Conservation (phyloP, 2,329 filamentous ascomycete genomes). For the Beauveria australis region DNA sequence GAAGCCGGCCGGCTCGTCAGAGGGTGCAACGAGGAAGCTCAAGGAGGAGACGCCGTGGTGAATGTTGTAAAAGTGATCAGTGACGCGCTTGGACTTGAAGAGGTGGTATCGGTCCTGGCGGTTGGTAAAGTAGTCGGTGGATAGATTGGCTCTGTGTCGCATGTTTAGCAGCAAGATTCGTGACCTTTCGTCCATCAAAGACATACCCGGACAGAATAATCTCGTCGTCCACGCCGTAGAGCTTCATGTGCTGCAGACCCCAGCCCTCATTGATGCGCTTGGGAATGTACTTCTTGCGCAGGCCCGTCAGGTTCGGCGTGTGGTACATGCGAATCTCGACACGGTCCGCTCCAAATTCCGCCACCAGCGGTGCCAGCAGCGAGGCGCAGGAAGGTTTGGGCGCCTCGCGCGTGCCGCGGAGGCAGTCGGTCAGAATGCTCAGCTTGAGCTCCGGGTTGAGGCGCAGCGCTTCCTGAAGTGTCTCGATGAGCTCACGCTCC, state of each 20-base stretch:
- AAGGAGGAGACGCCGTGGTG: slow-evolving; percentile 71
- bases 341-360: slow-evolving; percentile 72
- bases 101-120: slow-evolving; percentile 92
- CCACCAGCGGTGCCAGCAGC: slow-evolving; percentile 72
- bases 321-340: slow-evolving; percentile 97
- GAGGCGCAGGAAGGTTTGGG: slow-evolving; percentile 83
- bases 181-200: not conserved
- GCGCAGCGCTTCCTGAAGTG: slow-evolving; percentile 65
- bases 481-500: slow-evolving; percentile 79
- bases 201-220: slow-evolving; percentile 82
- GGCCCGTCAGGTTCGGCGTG: slow-evolving; percentile 85
- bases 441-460: slow-evolving; percentile 69
- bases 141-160: slow-evolving; percentile 64
- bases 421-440: slow-evolving; percentile 83
- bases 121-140: slow-evolving; percentile 91
- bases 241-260: slow-evolving; percentile 98
- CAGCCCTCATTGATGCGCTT: slow-evolving; percentile 94
- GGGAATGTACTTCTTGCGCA: slow-evolving; percentile 76
- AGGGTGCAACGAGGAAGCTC: slow-evolving; percentile 70
- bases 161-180: slow-evolving; percentile 13
- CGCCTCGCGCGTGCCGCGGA: slow-evolving; percentile 85
- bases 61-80: slow-evolving; percentile 73
- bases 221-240: slow-evolving; percentile 92
- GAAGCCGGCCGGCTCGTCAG: slow-evolving; percentile 47
- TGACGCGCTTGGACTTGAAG: slow-evolving; percentile 69